phyloP scores from a whole-genome alignment of 108 stramenopile genomes.

The Conticribra weissflogii region DNA sequence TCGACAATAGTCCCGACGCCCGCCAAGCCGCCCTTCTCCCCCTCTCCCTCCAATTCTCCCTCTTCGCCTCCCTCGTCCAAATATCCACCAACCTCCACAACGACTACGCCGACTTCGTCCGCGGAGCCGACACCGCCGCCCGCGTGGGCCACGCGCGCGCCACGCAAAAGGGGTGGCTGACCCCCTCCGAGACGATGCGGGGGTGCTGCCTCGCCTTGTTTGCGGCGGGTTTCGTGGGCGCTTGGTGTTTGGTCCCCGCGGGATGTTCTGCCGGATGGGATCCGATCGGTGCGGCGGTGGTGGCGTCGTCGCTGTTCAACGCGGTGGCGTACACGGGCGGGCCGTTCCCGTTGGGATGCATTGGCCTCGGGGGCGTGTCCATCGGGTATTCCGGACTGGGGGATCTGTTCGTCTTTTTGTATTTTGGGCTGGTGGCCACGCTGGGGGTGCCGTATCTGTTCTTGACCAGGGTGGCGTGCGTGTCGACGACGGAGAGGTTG shows the following conservation, averaged over 20 bases:
- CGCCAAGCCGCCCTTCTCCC: background rate
- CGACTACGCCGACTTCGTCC: slow-evolving; percentile 91
- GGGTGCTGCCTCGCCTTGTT: slow-evolving; percentile 61
- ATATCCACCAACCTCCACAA: slow-evolving; percentile 91
- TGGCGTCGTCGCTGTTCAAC: slow-evolving; percentile 71
- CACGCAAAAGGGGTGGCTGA: slow-evolving; percentile 90
- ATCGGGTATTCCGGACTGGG: slow-evolving; percentile 88
- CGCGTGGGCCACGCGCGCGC: slow-evolving; percentile 91
- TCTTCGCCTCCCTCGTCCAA: slow-evolving; percentile 65
- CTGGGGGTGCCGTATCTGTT: slow-evolving; percentile 72
- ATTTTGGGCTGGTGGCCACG: slow-evolving; percentile 89
- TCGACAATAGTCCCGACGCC: no score
- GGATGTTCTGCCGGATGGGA: no score
- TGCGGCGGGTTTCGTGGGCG: slow-evolving; percentile 54
- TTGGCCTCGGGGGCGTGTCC: slow-evolving; percentile 76
- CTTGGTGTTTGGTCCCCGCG: slow-evolving; percentile 43
- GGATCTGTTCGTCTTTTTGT: slow-evolving; percentile 87
- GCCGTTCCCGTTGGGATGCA: slow-evolving; percentile 86
- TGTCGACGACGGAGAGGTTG: background rate
- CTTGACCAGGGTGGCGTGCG: slow-evolving; percentile 28
- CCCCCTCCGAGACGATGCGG: slow-evolving; percentile 66
- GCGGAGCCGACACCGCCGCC: slow-evolving; percentile 81
- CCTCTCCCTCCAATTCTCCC: slow-evolving; percentile 36
- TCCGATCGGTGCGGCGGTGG: background rate
- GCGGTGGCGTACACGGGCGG: slow-evolving; percentile 91